These are phyloP conservation scores for Spirogloea muscicola DNA, from an alignment of 139 green algal genomes.

Conservation along the genomic window DNA sequence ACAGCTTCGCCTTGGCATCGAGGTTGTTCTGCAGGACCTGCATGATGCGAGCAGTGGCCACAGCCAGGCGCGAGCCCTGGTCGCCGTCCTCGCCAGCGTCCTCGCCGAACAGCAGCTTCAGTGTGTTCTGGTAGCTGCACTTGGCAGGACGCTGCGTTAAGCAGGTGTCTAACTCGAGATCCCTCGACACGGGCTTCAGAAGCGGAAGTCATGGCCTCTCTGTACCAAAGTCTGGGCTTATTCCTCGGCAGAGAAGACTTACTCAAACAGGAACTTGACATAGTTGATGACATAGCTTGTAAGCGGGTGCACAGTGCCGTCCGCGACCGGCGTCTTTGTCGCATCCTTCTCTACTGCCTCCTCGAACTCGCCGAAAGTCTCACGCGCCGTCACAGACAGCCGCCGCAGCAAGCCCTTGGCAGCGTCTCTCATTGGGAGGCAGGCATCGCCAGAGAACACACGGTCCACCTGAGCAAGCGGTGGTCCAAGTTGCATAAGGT, in stretches of 20 bases:
- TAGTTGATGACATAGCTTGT: conserved; percentile 46
- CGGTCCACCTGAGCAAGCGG: conserved; percentile 2
- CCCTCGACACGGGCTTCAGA: too few relatives aligned
- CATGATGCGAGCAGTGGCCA: conserved; percentile 29
- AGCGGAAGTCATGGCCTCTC: too few relatives aligned
- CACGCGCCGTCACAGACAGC: conserved; percentile 9
- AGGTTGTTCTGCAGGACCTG: conserved; percentile 40
- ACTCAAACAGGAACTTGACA: conserved; percentile 39
- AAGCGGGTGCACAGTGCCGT: conserved; percentile 40
- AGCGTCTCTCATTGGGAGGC: neutral
- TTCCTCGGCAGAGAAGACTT: too few relatives aligned
- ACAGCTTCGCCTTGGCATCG: conserved; percentile 44
- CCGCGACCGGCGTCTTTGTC: neutral
- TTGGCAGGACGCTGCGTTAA: too few relatives aligned
- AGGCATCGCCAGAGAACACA: conserved; percentile 17
- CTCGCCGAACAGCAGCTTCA: conserved; percentile 27
- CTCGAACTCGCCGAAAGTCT: conserved; percentile 49
- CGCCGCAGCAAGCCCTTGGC: neutral
- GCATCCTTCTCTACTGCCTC: conserved; percentile 25
- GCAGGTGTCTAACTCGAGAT: too few relatives aligned
- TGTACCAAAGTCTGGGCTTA: too few relatives aligned
- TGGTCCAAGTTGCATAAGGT: too few relatives aligned
- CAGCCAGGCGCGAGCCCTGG: conserved; percentile 6
- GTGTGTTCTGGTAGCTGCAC: conserved; percentile 34
- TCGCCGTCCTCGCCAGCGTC: too few relatives aligned